Percentiles rank a stretch among this genome's conserved stretches.
phyloP scores from a whole-genome alignment of 176 grass and related monocot genomes.

The Cenchrus purpureus region DNA sequence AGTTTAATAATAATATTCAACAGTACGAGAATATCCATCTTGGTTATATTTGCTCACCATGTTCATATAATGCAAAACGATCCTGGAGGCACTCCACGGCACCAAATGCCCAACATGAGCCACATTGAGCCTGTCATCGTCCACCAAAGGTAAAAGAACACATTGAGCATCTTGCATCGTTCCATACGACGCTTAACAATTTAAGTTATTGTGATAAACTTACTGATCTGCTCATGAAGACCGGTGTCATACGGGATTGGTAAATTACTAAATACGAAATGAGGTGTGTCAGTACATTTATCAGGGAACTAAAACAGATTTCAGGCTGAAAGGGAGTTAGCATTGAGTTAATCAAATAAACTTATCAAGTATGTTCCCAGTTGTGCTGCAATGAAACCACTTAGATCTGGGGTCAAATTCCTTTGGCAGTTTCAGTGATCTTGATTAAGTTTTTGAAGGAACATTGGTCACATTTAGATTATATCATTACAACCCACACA shows the following conservation, averaged over 20 bases:
- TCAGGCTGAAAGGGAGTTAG: background rate
- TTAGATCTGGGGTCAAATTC: constrained; percentile 75
- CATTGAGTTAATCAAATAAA: constrained; percentile 8
- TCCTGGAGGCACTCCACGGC: constrained; percentile 90
- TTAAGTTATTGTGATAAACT: constrained; percentile 28
- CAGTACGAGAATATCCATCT: background rate
- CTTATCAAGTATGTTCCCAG: constrained; percentile 83
- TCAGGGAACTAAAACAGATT: background rate
- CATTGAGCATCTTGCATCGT: constrained; percentile 11
- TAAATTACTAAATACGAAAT: background rate
- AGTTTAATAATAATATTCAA: constrained; percentile 6
- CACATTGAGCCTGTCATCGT: constrained; percentile 77
- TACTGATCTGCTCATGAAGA: constrained; percentile 77
- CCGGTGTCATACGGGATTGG: constrained; percentile 20
- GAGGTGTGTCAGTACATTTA: constrained; percentile 23
- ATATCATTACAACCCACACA: too few species aligned
- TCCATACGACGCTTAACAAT: background rate
- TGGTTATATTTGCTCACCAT: constrained; percentile 42
- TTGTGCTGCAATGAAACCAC: constrained; percentile 83
- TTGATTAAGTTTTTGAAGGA: constrained; percentile 53
- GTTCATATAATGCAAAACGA: constrained; percentile 85
- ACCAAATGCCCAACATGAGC: constrained; percentile 93
- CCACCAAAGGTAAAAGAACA: constrained; percentile 3
- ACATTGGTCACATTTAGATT: constrained; percentile 25
- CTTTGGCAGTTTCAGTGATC: constrained; percentile 59